These are phyloP conservation scores for Oryza meridionalis DNA, from an alignment of 176 grass and related monocot genomes.

Conservation along the genomic window DNA sequence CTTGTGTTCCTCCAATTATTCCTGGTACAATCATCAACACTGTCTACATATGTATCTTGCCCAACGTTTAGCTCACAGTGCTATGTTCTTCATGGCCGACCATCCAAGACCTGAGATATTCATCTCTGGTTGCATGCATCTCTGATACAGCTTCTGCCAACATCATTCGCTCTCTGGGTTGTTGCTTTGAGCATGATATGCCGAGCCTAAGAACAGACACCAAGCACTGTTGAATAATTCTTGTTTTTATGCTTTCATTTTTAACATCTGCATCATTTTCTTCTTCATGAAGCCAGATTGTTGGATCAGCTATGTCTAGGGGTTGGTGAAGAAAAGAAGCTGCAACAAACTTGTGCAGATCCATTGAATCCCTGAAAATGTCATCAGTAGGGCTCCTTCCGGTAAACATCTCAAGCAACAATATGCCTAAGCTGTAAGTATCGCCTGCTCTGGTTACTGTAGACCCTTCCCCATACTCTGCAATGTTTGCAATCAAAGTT, in stretches of 20 bases:
- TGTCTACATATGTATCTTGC: too few relatives aligned
- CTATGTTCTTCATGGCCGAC: too few relatives aligned
- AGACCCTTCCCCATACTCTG: slow-evolving; percentile 20
- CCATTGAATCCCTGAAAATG: slow-evolving; percentile 18
- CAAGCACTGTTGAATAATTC: neutral
- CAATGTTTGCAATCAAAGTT: neutral
- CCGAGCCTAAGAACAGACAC: neutral
- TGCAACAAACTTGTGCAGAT: neutral
- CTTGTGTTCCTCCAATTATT: too few relatives aligned
- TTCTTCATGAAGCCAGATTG: slow-evolving; percentile 28
- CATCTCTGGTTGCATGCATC: slow-evolving; percentile 24
- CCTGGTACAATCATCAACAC: too few relatives aligned
- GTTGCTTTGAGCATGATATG: slow-evolving; percentile 20
- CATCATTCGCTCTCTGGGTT: neutral
- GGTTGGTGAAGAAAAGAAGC: neutral
- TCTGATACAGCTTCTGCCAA: neutral
- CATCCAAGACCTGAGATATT: neutral
- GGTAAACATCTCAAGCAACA: neutral
- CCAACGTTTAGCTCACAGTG: too few relatives aligned
- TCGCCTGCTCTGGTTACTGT: neutral
- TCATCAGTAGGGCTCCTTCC: slow-evolving; percentile 5
- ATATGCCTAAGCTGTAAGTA: slow-evolving; percentile 17
- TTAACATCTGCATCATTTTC: neutral
- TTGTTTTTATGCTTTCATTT: slow-evolving; percentile 3
- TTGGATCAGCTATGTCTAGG: neutral